Percentiles rank a stretch among this genome's conserved stretches.
Conservation (phyloP, 2,329 filamentous ascomycete genomes). For the Xylaria sp. region DNA sequence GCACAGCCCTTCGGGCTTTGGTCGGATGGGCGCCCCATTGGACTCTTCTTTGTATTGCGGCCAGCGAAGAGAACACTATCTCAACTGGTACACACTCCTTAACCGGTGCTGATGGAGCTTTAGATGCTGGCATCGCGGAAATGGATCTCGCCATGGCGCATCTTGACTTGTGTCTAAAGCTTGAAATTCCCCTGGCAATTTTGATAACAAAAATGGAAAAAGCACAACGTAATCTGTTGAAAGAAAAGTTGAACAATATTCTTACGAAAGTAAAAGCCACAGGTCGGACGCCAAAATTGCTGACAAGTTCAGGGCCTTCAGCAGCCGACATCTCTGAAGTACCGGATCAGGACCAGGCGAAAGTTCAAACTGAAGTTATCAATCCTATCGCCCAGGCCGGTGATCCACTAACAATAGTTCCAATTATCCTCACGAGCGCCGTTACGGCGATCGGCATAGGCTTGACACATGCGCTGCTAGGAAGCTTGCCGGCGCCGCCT, state of each 20-base stretch:
- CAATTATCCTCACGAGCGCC: slow-evolving; percentile 88
- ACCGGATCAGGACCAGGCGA: slow-evolving; percentile 64
- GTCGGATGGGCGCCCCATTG: slow-evolving; percentile 97
- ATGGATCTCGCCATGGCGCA: slow-evolving; percentile 82
- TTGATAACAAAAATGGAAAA: slow-evolving; percentile 92
- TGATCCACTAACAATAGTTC: slow-evolving; percentile 68
- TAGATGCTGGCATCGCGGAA: slow-evolving; percentile 64
- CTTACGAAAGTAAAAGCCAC: slow-evolving; percentile 81
- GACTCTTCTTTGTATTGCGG: slow-evolving; percentile 87
- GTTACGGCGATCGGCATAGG: slow-evolving; percentile 86
- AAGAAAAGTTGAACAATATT: slow-evolving; percentile 76
- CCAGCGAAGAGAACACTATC: slow-evolving; percentile 71
- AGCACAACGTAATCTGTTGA: slow-evolving; percentile 77
- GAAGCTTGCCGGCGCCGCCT: slow-evolving; percentile 76
- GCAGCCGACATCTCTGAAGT: slow-evolving; percentile 67
- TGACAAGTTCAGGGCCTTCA: slow-evolving; percentile 64
- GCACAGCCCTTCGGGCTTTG: slow-evolving; percentile 89
- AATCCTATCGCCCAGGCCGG: slow-evolving; percentile 59
- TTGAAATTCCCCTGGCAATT: slow-evolving; percentile 81
- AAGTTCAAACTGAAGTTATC: slow-evolving; percentile 66
- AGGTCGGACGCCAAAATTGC: slow-evolving; percentile 77
- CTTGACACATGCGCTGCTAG: slow-evolving; percentile 82
- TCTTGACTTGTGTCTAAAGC: slow-evolving; percentile 83
- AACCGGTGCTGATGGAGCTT: slow-evolving; percentile 60
- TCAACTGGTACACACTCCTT: slow-evolving; percentile 57